Percentiles rank a stretch among this genome's conserved stretches.
These are phyloP conservation scores for Taphrina confusa DNA, from an alignment of 1,139 yeast species.

Conservation along the genomic window DNA sequence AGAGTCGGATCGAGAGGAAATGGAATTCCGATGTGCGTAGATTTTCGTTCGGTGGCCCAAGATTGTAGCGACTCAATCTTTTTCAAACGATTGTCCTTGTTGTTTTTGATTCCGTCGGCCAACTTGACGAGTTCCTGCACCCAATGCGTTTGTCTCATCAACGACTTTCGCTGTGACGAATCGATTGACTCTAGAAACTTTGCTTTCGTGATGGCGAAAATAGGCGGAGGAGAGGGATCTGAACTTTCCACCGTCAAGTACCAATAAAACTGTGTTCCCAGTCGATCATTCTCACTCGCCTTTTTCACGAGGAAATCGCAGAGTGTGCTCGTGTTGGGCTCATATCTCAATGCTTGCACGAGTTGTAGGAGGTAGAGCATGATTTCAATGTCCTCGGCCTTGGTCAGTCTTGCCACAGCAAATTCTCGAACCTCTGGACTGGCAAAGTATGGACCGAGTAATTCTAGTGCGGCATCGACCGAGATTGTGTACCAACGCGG, in stretches of 20 bases:
- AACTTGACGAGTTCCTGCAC: conserved; percentile 43
- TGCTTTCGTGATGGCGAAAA: conserved; percentile 13
- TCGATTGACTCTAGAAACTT: conserved; percentile 51
- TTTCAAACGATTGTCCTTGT: conserved; percentile 45
- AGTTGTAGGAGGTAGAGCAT: conserved; percentile 73
- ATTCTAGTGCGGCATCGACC: conserved; percentile 88
- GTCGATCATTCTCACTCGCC: conserved; percentile 11
- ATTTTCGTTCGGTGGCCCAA: conserved; percentile 51
- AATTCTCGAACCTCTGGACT: conserved; percentile 65
- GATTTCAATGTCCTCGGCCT: conserved; percentile 64
- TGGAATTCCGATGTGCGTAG: conserved; percentile 44
- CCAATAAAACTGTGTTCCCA: conserved; percentile 56
- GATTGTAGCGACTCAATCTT: conserved; percentile 56
- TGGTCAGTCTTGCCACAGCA: conserved; percentile 80
- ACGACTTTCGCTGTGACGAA: conserved; percentile 52
- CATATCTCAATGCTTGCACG: conserved; percentile 90
- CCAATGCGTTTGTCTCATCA: conserved; percentile 46
- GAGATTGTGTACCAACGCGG: conserved; percentile 73
- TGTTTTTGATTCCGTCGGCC: conserved; percentile 41
- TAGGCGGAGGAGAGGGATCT: conserved; percentile 21
- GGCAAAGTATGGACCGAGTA: conserved; percentile 71
- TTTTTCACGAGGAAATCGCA: conserved; percentile 11
- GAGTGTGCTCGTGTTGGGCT: conserved; percentile 43
- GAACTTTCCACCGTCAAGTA: conserved; percentile 59
- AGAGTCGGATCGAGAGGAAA: conserved; percentile 43